Evolutionary conservation across 306 rosid genomes (phyloP).

Genomic region (Boehmeria nivea): DNA sequence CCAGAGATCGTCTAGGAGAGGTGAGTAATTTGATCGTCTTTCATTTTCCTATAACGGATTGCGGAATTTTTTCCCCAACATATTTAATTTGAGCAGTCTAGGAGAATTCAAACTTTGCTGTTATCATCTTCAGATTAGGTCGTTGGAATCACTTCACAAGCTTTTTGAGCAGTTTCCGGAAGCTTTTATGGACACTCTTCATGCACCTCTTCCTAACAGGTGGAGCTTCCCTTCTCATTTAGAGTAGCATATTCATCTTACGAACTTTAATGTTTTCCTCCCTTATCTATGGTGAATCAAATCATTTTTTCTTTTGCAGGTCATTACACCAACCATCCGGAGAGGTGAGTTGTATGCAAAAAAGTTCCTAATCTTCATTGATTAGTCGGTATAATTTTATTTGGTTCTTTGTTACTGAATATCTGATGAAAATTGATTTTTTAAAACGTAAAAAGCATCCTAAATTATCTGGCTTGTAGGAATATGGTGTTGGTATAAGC

Average conservation of each 20-base stretch:
- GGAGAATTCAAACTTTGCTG: neutral
- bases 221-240: conserved; percentile 14
- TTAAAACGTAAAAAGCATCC: neutral
- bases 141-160: conserved; percentile 77
- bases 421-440: neutral
- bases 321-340: conserved; percentile 35
- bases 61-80: neutral
- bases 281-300: neutral
- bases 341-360: conserved; percentile 40
- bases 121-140: conserved; percentile 68
- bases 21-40: conserved; percentile 32
- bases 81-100: neutral
- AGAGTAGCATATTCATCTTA: too few relatives aligned
- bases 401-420: neutral
- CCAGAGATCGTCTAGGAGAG: conserved; percentile 91
- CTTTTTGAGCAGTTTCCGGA: conserved; percentile 88
- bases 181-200: conserved; percentile 76
- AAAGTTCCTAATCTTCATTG: neutral
- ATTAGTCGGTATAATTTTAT: neutral
- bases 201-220: conserved; percentile 59
- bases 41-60: neutral
- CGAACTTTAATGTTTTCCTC: too few relatives aligned
- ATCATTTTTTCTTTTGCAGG: conserved; percentile 40
- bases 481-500: too few relatives aligned
- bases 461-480: neutral